Percentiles rank a stretch among this genome's conserved stretches.
Evolutionary conservation across 805 yeast species (phyloP).

Genomic region (Alloascoidea africana): DNA sequence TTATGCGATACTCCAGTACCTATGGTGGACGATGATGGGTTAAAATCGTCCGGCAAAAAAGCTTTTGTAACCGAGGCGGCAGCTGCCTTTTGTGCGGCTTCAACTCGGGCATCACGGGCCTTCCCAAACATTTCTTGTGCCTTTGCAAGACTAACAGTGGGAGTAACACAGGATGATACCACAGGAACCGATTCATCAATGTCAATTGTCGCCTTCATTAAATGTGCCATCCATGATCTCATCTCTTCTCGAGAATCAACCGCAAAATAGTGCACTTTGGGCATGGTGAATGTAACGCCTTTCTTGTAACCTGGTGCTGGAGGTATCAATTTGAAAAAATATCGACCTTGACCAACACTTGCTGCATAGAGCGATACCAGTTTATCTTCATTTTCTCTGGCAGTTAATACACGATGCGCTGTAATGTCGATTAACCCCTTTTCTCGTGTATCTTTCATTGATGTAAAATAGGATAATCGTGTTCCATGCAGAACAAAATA

Average conservation of each 20-base stretch:
- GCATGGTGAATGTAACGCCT: constrained; percentile 93
- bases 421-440: constrained; percentile 92
- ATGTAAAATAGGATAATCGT: constrained; percentile 73
- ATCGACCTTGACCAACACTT: constrained; percentile 85
- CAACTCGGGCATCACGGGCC: constrained; percentile 57
- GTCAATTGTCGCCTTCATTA: constrained; percentile 93
- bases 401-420: constrained; percentile 81
- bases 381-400: constrained; percentile 65
- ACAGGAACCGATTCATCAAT: constrained; percentile 88
- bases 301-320: constrained; percentile 96
- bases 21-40: too few species aligned
- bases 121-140: constrained; percentile 80
- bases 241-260: constrained; percentile 84
- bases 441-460: constrained; percentile 67
- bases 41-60: too few species aligned
- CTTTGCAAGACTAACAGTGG: constrained; percentile 77
- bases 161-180: constrained; percentile 83
- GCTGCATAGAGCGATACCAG: constrained; percentile 82
- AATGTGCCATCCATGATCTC: constrained; percentile 90
- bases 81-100: constrained; percentile 27
- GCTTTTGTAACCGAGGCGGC: too few species aligned
- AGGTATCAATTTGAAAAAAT: constrained; percentile 83
- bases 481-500: constrained; percentile 83
- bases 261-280: constrained; percentile 90
- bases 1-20: too few species aligned